Base-by-base conservation (phyloP, 345 rosid genomes). In the Gossypium stocksii region DNA sequence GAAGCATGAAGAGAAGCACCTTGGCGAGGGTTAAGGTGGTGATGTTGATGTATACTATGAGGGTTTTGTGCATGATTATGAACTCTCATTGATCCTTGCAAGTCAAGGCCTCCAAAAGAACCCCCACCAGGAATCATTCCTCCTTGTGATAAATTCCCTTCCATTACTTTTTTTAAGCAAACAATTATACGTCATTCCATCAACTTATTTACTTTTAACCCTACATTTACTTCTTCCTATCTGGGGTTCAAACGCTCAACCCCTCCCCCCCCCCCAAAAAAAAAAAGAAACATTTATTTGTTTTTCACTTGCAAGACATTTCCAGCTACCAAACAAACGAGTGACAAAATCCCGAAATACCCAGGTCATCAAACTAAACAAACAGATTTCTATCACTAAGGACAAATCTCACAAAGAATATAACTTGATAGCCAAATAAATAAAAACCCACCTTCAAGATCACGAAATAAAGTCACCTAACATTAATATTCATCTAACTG, bases 131-230 rank as follows among this genome's bases (percentile, higher is more conserved):
- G 86, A 81, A 87, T 73, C 82, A 86, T 84, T 75, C 93, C 89
- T 79, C 97, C 96, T 79, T 84, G 93, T 13, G 91, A 74, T 48
- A 87, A 78, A 83, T 85, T 87, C 61, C 89, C 91, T 70, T 92
- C 93, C 98, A 92, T 94, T 71, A 38, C 46, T 69, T 49, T 3
- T 23, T 70, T 62, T 56, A 49, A 66, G 46, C 44, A 71, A 45
- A 53, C 48, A 77, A 16, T 19, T 62, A 11, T 25, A 71, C 80
- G 81, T 60, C 19, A 45, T 66, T 66, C 65, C 67, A 71, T 17
- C 13, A 73, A 78, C 56, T 66, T 52, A 60, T 74, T 74, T 65
- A 27, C 74, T 73, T 69, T 56, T 27, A 75, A 79, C 43, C 81
- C 74, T 22, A 38, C n/a, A 38, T 52, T 53, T 22, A 19, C 63